Percentiles rank a stretch among this genome's conserved stretches.
These are phyloP conservation scores for Xylaria sp. DNA, from an alignment of 2,329 filamentous ascomycete species.

Conservation along the genomic window DNA sequence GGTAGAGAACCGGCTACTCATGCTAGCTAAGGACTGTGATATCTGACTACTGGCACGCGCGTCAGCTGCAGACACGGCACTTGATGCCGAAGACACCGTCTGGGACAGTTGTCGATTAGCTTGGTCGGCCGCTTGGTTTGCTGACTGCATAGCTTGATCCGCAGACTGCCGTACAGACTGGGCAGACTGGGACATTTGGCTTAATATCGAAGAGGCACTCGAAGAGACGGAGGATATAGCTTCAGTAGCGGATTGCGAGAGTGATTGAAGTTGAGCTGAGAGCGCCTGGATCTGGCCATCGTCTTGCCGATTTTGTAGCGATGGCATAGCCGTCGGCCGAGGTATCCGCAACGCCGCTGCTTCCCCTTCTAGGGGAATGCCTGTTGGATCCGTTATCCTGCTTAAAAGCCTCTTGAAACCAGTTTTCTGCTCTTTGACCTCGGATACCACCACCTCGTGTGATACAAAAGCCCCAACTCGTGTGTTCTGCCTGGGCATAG, in stretches of 20 bases:
- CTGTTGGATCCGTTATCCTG: slow-evolving; percentile 33
- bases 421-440: slow-evolving; percentile 33
- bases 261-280: slow-evolving; percentile 46
- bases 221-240: slow-evolving; percentile 48
- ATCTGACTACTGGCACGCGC: slow-evolving; percentile 43
- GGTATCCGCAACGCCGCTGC: slow-evolving; percentile 39
- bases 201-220: slow-evolving; percentile 46
- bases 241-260: slow-evolving; percentile 47
- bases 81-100: slow-evolving; percentile 47
- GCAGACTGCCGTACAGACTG: slow-evolving; percentile 48
- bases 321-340: slow-evolving; percentile 41
- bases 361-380: slow-evolving; percentile 39
- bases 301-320: slow-evolving; percentile 44
- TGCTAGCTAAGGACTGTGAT: slow-evolving; percentile 43
- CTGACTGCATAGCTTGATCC: slow-evolving; percentile 45
- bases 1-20: slow-evolving; percentile 47
- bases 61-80: slow-evolving; percentile 44
- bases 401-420: slow-evolving; percentile 35
- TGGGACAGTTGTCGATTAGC: slow-evolving; percentile 47
- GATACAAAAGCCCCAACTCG: neutral
- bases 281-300: slow-evolving; percentile 47
- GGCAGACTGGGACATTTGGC: slow-evolving; percentile 45
- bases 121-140: slow-evolving; percentile 46
- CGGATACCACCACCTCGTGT: slow-evolving; percentile 16
- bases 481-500: slow-evolving; percentile 5